Base-by-base conservation (phyloP, 306 rosid species). In the Trifolium dubium region DNA sequence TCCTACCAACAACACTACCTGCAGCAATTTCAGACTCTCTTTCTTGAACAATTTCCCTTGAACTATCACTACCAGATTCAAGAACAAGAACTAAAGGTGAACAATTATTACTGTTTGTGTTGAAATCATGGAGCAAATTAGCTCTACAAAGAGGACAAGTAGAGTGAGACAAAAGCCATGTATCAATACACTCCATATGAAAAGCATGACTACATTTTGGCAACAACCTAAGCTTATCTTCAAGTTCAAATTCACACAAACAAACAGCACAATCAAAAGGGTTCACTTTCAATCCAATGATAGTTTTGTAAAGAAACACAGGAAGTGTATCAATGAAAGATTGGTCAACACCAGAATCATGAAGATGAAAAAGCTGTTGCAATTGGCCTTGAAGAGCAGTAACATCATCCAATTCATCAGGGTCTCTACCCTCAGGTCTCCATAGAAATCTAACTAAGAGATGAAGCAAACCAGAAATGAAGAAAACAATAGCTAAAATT, bases 251-350 rank as follows among this genome's bases (percentile, higher is more conserved):
- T 69, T 95, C 99, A 77, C 97, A 95, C 44, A 95, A 82, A 79
- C 99, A 95, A 7, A 95, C 99, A 64, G 96, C 98, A 51, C 98
- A 92, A 67, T 92, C 99, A 82, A 95, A 92, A 2, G 99, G 97
- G 85, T 84, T 83, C 59, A 44, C 50, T 44, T 95, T 92, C 77
- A 87, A 76, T 61, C 97, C 97, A 19, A 86, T 90, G 67, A 92
- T 90, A 53, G 97, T 82, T 51, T 91, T 92, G 88, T 90, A 95
- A 60, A 82, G 80, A 75, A 92, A 95, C 8, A 95, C 89, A 46
- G 97, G 99, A 55, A 95, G 90, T 1, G 92, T 78, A 62, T 95
- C 99, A 56, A 95, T 92, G 80, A 82, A 92, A 65, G 99, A 88
- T 35, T 95, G 99, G 73, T 95, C 99, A 53, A 92, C 99, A 5